Evolutionary conservation across 139 green algal species (phyloP).

Genomic region (Coelastrella sp.): DNA sequence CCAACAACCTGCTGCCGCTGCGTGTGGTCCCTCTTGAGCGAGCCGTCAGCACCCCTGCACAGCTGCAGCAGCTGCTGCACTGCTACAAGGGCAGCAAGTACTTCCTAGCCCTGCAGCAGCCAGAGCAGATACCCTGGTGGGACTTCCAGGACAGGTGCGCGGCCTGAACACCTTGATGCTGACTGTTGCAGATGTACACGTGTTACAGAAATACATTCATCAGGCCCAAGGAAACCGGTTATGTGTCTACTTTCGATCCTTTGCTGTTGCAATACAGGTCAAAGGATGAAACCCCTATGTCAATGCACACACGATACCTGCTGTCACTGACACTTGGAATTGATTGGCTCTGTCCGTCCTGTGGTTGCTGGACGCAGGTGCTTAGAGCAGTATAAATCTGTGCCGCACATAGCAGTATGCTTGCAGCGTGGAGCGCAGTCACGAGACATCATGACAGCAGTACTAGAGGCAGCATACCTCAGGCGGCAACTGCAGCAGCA

Average conservation of each 20-base stretch:
- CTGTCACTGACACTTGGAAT: neutral
- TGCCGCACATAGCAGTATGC: slow-evolving; percentile 33
- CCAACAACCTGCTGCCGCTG: slow-evolving; percentile 56
- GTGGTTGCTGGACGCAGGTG: neutral
- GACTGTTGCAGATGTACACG: neutral
- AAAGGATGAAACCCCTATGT: neutral
- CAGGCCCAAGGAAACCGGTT: too few species aligned
- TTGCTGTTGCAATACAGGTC: neutral
- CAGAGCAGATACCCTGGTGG: slow-evolving; percentile 29
- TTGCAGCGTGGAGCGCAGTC: slow-evolving; percentile 44
- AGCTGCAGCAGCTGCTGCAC: slow-evolving; percentile 44
- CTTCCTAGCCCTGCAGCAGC: slow-evolving; percentile 31
- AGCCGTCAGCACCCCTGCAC: neutral
- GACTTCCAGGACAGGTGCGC: neutral
- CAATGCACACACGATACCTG: too few species aligned
- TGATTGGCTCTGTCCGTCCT: neutral
- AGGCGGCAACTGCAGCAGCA: slow-evolving; percentile 48
- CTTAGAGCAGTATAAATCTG: slow-evolving; percentile 11
- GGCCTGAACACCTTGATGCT: too few species aligned
- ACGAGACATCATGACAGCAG: slow-evolving; percentile 65
- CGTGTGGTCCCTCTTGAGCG: slow-evolving; percentile 46
- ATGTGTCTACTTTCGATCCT: too few species aligned
- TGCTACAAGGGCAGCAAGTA: slow-evolving; percentile 46
- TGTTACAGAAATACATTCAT: too few species aligned
- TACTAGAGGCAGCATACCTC: slow-evolving; percentile 77